Percentiles rank a stretch among this genome's conserved stretches.
phyloP scores from a whole-genome alignment of 495 filamentous ascomycete species.

The Hypoxylon rickii region DNA sequence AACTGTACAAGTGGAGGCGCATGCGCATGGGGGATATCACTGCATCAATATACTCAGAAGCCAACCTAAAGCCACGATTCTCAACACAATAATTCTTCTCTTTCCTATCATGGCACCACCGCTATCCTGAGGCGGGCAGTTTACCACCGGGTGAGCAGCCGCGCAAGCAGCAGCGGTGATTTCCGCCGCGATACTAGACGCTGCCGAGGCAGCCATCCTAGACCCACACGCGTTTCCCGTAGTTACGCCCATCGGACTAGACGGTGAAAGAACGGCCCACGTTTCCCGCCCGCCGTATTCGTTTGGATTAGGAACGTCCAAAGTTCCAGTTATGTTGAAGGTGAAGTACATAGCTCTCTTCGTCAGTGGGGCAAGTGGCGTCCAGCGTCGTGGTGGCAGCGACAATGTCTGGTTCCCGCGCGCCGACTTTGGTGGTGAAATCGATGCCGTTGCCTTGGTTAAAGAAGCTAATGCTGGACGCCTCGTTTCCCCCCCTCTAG shows the following conservation, averaged over 20 bases:
- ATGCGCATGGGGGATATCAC: too few species aligned
- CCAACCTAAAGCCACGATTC: too few species aligned
- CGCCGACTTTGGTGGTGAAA: slow-evolving; percentile 33
- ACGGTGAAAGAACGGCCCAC: slow-evolving; percentile 24
- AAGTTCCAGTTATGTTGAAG: slow-evolving; percentile 36
- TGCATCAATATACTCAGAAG: too few species aligned
- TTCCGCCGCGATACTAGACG: slow-evolving; percentile 35
- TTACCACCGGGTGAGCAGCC: slow-evolving; percentile 13
- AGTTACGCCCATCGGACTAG: background rate
- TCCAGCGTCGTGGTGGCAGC: slow-evolving; percentile 31
- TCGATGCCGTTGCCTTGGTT: background rate
- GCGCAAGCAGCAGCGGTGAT: slow-evolving; percentile 28
- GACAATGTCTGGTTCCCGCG: slow-evolving; percentile 33
- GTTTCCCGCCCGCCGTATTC: slow-evolving; percentile 29
- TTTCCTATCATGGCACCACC: background rate
- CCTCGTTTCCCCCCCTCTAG: background rate
- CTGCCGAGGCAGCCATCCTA: slow-evolving; percentile 21
- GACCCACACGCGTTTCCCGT: slow-evolving; percentile 22
- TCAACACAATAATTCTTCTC: too few species aligned
- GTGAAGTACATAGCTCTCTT: slow-evolving; percentile 21
- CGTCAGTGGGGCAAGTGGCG: slow-evolving; percentile 27
- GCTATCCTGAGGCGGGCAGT: slow-evolving; percentile 11
- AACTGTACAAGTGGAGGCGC: too few species aligned
- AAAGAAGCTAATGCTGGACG: background rate
- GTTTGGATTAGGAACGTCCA: slow-evolving; percentile 8